phyloP scores from a whole-genome alignment of 495 filamentous ascomycete genomes.

The Clohesyomyces aquaticus region DNA sequence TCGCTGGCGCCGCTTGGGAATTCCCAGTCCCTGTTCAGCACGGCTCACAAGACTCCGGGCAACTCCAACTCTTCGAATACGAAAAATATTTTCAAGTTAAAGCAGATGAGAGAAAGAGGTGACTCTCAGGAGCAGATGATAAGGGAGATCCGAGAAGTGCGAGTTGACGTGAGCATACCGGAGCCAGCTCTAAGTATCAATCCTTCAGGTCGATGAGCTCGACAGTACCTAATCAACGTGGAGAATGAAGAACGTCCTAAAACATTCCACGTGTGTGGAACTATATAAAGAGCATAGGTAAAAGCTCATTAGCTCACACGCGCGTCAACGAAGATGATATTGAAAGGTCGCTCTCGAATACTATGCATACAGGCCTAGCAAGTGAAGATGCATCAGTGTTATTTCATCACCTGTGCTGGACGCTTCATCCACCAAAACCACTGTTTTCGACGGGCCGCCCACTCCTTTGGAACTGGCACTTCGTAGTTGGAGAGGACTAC shows the following conservation, averaged over 20 bases:
- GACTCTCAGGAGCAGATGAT: background rate
- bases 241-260: background rate
- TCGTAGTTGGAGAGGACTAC: slow-evolving; percentile 1
- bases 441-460: slow-evolving; percentile 1
- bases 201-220: background rate
- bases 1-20: background rate
- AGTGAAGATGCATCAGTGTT: too few relatives aligned
- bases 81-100: background rate
- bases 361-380: too few relatives aligned
- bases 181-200: background rate
- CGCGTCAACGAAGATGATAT: too few relatives aligned
- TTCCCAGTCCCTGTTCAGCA: background rate
- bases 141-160: background rate
- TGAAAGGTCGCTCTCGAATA: too few relatives aligned
- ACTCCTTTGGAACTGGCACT: slow-evolving; percentile 8
- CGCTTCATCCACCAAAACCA: slow-evolving; percentile 15
- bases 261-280: too few relatives aligned
- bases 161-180: background rate
- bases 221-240: background rate
- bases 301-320: too few relatives aligned
- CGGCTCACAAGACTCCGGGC: background rate
- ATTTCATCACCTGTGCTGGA: background rate
- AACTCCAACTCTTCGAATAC: background rate
- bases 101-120: background rate
- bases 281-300: too few relatives aligned